Base-by-base conservation (phyloP, 176 grass and related monocot species). In the Paspalum vaginatum region DNA sequence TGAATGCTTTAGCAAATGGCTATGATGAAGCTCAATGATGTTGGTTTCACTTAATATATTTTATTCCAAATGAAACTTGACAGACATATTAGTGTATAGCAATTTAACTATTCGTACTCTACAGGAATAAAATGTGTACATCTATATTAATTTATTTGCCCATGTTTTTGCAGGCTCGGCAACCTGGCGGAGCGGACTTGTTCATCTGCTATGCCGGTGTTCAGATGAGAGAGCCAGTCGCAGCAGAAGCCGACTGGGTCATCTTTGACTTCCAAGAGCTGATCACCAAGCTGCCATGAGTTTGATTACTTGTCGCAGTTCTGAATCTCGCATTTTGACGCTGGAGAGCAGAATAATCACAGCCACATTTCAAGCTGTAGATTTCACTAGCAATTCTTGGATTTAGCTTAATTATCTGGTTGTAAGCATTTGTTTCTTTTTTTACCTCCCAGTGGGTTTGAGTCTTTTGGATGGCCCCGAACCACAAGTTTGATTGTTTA, bases 191-290 rank as follows among this genome's bases (percentile, higher is more conserved):
- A 53, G 90, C 90, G 25, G 86, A 91, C 61, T 76, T 98, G 67
- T 98, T 98, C 62, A 88, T 98, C 59, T 98, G 92, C 61, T 98
- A 93, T 40, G 86, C 95, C 0, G 95, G 95, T 57, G 92, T 95
- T 42, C 95, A 93, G 75, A 87, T 93, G 90, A 89, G 95, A 75
- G 92, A 84, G 82, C 42, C 90, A 47, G 95, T 98, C 57, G 88
- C 86, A 40, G 77, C 71, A 15, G 80, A 88, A 49, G 88, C 95
- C 4, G 92, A 98, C 76, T 98, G 92, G 95, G 85, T 89, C 15
- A 71, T 98, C 39, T 86, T 95, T 27, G 46, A 89, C 52, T 98
- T 98, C 78, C 71, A 95, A 86, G 95, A 93, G 27, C 65, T 98
- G 65, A 80, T 97, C 32, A 17, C 76, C 7, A 66, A 87, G 60